Percentiles rank a stretch among this genome's conserved stretches.
Conservation (phyloP, 2,329 filamentous ascomycete genomes). For the Ceratocystiopsis brevicomis region DNA sequence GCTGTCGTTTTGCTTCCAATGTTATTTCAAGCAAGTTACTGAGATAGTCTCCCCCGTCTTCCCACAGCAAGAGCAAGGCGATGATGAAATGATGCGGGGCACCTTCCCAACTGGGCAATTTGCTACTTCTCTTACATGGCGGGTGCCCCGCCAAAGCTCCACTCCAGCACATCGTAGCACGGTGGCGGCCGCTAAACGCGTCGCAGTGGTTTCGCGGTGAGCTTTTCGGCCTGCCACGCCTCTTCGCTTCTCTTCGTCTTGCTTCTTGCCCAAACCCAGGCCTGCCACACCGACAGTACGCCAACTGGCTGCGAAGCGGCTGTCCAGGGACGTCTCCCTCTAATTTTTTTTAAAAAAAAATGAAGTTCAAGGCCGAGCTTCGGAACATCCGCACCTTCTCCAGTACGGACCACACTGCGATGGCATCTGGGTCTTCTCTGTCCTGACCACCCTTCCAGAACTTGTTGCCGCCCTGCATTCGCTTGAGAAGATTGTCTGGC, state of each 20-base stretch:
- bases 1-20: too few species aligned
- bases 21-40: too few species aligned
- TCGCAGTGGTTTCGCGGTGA: background rate
- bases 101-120: constrained; percentile 5
- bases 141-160: too few species aligned
- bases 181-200: background rate
- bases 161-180: too few species aligned
- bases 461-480: constrained; percentile 44
- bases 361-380: constrained; percentile 31
- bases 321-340: too few species aligned
- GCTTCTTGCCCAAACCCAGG: too few species aligned
- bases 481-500: constrained; percentile 71
- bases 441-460: constrained; percentile 23
- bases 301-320: too few species aligned
- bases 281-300: background rate
- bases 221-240: too few species aligned
- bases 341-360: too few species aligned
- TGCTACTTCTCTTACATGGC: constrained; percentile 2
- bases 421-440: background rate
- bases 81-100: background rate
- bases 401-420: constrained; percentile 20
- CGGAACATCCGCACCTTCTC: constrained; percentile 48
- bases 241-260: too few species aligned
- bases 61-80: too few species aligned
- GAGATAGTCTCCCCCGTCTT: too few species aligned